Conservation (phyloP, 805 yeast genomes). For the Candida glaebosa region DNA sequence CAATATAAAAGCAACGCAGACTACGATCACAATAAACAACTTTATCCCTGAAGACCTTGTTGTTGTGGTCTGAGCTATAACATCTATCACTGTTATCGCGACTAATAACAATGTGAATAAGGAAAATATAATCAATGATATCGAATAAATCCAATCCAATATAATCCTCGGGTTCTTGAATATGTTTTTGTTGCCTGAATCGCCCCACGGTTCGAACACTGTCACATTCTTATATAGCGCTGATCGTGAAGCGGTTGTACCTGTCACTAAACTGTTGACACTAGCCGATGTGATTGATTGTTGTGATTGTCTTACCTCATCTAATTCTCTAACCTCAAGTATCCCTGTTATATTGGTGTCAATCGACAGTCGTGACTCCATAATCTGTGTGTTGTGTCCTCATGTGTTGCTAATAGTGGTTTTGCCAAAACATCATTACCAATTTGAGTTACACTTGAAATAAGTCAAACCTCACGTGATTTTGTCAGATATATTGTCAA, state of each 20-base stretch:
- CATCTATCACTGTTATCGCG: constrained; percentile 76
- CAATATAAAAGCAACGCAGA: constrained; percentile 58
- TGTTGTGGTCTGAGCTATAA: constrained; percentile 55
- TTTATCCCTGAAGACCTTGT: constrained; percentile 65
- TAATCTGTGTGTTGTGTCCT: background rate
- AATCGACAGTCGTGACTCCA: constrained; percentile 5
- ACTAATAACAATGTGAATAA: constrained; percentile 48
- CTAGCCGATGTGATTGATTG: background rate
- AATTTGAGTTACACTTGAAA: too few species aligned
- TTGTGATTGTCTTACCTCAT: background rate
- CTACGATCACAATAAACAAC: constrained; percentile 74
- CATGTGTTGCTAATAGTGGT: background rate
- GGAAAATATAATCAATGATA: constrained; percentile 21
- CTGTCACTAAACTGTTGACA: background rate
- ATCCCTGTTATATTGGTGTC: background rate
- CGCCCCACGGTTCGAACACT: constrained; percentile 5
- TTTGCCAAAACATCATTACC: background rate
- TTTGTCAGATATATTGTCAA: too few species aligned
- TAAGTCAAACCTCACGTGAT: background rate
- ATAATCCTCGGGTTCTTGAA: constrained; percentile 18
- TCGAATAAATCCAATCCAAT: constrained; percentile 26
- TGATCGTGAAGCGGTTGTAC: background rate
- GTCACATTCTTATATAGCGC: constrained; percentile 2
- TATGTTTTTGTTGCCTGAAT: constrained; percentile 1
- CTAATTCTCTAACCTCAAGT: background rate